Conservation (phyloP, 768 basidiomycete species). For the Kwoniella pini region DNA sequence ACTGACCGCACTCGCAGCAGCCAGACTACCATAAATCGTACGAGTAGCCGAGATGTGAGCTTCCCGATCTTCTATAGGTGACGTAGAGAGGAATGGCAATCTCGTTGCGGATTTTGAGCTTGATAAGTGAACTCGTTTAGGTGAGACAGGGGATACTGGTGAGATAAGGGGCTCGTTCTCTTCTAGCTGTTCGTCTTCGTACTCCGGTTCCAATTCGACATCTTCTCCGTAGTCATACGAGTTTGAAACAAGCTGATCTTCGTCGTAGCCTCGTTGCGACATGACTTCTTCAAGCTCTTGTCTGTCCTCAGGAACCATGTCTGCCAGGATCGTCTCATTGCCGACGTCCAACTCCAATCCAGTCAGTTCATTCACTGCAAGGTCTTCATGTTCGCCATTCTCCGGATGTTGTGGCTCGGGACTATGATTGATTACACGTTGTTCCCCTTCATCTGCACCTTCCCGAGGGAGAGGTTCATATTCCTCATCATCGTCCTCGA, state of each 20-base stretch:
- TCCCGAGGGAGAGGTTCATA: not conserved
- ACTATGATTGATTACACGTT: not conserved
- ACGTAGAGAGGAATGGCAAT: slow-evolving; percentile 5
- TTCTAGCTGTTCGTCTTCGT: slow-evolving; percentile 1
- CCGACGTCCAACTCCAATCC: slow-evolving; percentile 12
- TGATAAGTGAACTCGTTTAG: not conserved
- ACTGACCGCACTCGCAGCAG: slow-evolving; percentile 28
- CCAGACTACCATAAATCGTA: slow-evolving; percentile 30
- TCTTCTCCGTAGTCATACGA: slow-evolving; percentile 30
- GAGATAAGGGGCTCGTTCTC: not conserved
- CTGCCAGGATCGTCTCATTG: slow-evolving; percentile 24
- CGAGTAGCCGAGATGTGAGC: slow-evolving; percentile 13
- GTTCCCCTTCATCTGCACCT: not conserved
- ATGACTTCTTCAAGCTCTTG: slow-evolving; percentile 21
- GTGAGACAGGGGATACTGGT: not conserved
- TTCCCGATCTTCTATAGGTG: slow-evolving; percentile 1
- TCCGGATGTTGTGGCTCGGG: not conserved
- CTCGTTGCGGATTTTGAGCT: not conserved
- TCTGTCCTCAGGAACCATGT: slow-evolving; percentile 22
- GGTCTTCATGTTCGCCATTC: slow-evolving; percentile 5
- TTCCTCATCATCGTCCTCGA: not conserved
- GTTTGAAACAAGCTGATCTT: slow-evolving; percentile 12
- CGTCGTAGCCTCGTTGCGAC: slow-evolving; percentile 13
- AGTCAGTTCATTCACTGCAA: not conserved
- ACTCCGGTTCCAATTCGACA: slow-evolving; percentile 4